Evolutionary conservation across 2,329 filamentous ascomycete species (phyloP), one percentile per base, ranked within the genome.

Genomic region (Calonectria crousiana): DNA sequence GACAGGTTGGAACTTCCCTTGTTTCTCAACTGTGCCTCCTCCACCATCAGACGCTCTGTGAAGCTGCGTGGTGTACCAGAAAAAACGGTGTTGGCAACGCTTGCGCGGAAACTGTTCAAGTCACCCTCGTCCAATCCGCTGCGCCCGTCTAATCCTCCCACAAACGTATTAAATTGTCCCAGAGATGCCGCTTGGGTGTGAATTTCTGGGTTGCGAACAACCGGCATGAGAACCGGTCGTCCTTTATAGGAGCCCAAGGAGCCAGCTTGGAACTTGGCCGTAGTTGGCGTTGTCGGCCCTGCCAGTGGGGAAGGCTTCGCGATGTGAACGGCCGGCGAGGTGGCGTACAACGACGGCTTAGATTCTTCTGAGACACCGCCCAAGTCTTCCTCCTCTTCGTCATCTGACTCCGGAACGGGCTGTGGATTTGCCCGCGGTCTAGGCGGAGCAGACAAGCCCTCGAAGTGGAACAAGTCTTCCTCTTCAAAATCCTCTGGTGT

Each of bases 221-320:
- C 84, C 2, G 88, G 86, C 83, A 91, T 89, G 44, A 86, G 84
- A 62, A 92, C 87, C 18, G 89, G 86, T 26, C 86, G 86, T 53
- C 89, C 89, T 78, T 87, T 89, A 77, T 90, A 90, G n/a, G 89
- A 91, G 3, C 89, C 89, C 18, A 89, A 81, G 9, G 87, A 88
- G 23, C 85, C 85, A 28, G 84, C 80, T 53, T 84, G 81, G 67
- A 84, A 84, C 58, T 82, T 84, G 62, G 84, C 77, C 6, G 77
- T 77, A 4, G 84, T 81, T 14, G 84, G 80, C n/a, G 82, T 81
- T 64, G 83, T 78, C 52, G 79, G 82, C 32, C 75, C 82, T 47
- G 75, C 77, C n/a, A 78, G 67, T 30, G 76, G 72, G 51, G 79
- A 73, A 32, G 80, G 79, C 69, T 82, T 84, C 60, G 80, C 74